Conservation (phyloP, 2,329 filamentous ascomycete genomes). For the Furcasterigmium sp. region DNA sequence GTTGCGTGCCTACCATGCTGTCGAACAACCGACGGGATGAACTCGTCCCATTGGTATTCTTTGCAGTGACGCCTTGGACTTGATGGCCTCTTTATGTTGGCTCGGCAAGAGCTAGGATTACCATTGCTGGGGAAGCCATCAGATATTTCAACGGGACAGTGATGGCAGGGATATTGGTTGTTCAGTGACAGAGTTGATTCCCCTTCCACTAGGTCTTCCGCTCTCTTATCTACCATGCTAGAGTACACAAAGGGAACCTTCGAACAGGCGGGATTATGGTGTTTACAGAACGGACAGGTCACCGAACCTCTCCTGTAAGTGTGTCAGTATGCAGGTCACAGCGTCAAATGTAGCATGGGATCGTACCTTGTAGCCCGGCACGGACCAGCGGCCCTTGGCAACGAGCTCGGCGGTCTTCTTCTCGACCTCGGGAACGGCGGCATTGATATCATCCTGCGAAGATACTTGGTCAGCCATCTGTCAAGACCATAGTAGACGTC, state of each 20-base stretch:
- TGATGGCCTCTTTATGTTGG: no score
- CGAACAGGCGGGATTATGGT: slow-evolving; percentile 25
- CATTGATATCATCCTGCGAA: slow-evolving; percentile 82
- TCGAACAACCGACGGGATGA: background rate
- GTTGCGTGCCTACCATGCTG: no score
- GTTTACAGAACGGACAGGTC: slow-evolving; percentile 90
- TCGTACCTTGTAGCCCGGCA: slow-evolving; percentile 96
- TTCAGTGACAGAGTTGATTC: slow-evolving; percentile 8
- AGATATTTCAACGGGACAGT: no score
- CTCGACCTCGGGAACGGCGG: slow-evolving; percentile 93
- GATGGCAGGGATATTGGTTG: no score
- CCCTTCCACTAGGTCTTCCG: slow-evolving; percentile 12
- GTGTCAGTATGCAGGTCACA: slow-evolving; percentile 36
- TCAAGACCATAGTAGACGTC: slow-evolving; percentile 2
- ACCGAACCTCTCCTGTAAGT: slow-evolving; percentile 89
- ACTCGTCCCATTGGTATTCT: no score
- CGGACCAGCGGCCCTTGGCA: slow-evolving; percentile 95
- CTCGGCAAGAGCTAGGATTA: no score
- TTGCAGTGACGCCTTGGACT: no score
- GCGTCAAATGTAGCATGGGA: slow-evolving; percentile 6
- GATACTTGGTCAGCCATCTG: slow-evolving; percentile 16
- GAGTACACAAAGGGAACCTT: slow-evolving; percentile 55
- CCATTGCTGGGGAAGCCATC: no score
- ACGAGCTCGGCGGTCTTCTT: slow-evolving; percentile 93
- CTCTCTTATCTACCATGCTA: slow-evolving; percentile 66